Evolutionary conservation across 163 green algal genomes (phyloP).

Genomic region (Trebouxiophyceae sp.): DNA sequence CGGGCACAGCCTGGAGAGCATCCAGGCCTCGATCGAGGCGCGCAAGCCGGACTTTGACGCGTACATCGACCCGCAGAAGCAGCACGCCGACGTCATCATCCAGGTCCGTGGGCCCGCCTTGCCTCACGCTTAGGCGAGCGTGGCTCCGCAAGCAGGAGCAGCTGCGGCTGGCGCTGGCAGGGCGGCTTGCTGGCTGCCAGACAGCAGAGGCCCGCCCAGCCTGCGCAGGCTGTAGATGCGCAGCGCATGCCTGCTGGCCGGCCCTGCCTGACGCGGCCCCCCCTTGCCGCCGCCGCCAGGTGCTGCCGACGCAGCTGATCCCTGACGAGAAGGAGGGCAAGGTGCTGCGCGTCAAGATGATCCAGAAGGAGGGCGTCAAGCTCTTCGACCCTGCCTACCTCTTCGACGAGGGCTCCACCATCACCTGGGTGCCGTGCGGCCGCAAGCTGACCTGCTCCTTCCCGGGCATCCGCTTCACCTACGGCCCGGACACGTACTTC

Average conservation of each 20-base stretch:
- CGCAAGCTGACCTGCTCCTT: constrained; percentile 99
- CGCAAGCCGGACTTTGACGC: constrained; percentile 98
- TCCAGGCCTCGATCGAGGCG: constrained; percentile 96
- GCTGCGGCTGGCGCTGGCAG: too few species aligned
- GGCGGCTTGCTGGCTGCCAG: too few species aligned
- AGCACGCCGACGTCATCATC: constrained; percentile 95
- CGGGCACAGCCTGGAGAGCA: constrained; percentile 89
- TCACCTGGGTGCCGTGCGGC: constrained; percentile 98
- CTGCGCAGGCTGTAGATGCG: too few species aligned
- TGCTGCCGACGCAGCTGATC: constrained; percentile 98
- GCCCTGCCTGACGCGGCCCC: too few species aligned
- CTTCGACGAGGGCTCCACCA: constrained; percentile 97
- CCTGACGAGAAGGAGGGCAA: constrained; percentile 97
- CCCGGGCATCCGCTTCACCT: constrained; percentile 88
- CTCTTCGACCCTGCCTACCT: constrained; percentile 93
- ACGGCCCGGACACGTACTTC: constrained; percentile 94
- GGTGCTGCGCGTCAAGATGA: constrained; percentile 96
- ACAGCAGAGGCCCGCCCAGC: too few species aligned
- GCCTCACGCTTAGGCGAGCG: background rate
- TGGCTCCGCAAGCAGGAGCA: too few species aligned
- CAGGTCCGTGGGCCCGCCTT: constrained; percentile 39
- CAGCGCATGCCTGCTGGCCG: too few species aligned
- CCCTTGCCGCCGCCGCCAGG: too few species aligned
- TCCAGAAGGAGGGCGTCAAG: constrained; percentile 96
- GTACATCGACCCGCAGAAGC: constrained; percentile 99